Percentiles rank a stretch among this genome's conserved stretches.
phyloP scores from a whole-genome alignment of 768 basidiomycete species.

The Grammothele lineata region DNA sequence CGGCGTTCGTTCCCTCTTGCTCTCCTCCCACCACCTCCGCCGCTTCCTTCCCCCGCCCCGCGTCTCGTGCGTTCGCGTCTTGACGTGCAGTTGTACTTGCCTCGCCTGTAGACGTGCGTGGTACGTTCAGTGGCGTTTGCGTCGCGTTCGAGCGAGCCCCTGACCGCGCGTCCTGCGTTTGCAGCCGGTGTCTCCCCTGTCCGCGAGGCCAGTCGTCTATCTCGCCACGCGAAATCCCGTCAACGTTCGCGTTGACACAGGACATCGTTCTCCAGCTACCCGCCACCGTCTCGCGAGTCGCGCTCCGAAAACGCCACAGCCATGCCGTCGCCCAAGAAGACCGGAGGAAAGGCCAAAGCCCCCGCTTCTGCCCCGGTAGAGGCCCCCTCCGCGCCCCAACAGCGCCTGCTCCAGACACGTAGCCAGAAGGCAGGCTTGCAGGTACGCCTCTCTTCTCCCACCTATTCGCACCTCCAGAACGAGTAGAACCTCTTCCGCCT shows the following conservation, averaged over 20 bases:
- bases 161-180: no score
- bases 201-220: no score
- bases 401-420: slow-evolving; percentile 52
- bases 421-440: slow-evolving; percentile 88
- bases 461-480: neutral
- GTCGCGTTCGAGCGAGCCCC: no score
- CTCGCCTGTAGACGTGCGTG: no score
- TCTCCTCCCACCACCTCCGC: slow-evolving; percentile 13
- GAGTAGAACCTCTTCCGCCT: neutral
- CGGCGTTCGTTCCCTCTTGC: slow-evolving; percentile 11
- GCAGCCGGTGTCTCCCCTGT: no score
- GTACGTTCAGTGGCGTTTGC: no score
- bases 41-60: slow-evolving; percentile 1
- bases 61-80: slow-evolving; percentile 2
- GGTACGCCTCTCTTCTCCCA: slow-evolving; percentile 44
- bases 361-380: slow-evolving; percentile 32
- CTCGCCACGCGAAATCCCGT: no score
- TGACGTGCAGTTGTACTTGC: no score
- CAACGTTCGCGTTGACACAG: no score
- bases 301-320: no score
- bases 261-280: no score
- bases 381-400: slow-evolving; percentile 26
- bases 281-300: no score
- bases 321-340: slow-evolving; percentile 19
- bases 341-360: slow-evolving; percentile 59